A percentile compares a stretch with the other conserved stretches of the same genome.
phyloP scores from a whole-genome alignment of 1,284 basidiomycete species.

The Apiotrichum akiyoshidainum region DNA sequence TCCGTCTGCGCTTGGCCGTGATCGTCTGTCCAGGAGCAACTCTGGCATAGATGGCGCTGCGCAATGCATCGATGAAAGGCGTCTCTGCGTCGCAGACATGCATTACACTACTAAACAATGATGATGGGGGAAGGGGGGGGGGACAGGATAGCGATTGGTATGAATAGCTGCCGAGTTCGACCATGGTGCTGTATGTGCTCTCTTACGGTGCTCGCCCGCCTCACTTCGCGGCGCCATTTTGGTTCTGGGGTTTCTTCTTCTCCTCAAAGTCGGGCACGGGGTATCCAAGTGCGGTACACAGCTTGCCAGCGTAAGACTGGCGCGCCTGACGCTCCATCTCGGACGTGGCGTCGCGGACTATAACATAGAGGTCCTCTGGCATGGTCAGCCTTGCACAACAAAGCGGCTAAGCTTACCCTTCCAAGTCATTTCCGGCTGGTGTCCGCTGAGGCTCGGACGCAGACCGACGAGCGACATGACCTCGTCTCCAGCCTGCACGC shows the following conservation, averaged over 20 bases:
- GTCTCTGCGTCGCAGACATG: not conserved
- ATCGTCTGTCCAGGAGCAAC: no score
- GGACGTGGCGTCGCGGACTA: conserved; percentile 19
- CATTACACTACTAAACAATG: conserved; percentile 1
- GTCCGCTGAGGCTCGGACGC: not conserved
- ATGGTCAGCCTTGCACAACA: not conserved
- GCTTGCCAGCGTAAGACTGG: conserved; percentile 15
- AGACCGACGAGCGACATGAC: conserved; percentile 9
- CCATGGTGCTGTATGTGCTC: not conserved
- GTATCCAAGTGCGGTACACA: conserved; percentile 7
- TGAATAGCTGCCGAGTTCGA: not conserved
- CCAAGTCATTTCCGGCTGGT: not conserved
- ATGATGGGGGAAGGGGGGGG: not conserved
- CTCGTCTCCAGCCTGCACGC: not conserved
- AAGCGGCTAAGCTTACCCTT: conserved; percentile 1
- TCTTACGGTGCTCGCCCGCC: no score
- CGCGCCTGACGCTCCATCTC: conserved; percentile 15
- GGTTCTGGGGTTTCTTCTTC: not conserved
- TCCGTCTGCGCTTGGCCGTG: not conserved
- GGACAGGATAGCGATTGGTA: not conserved
- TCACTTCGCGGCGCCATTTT: not conserved
- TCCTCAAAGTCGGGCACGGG: not conserved
- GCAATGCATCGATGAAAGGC: no score
- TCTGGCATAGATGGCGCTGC: no score
- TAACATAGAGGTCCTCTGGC: conserved; percentile 25